Base-by-base conservation (phyloP, 768 basidiomycete species). In the Thelephora aurantiotincta region DNA sequence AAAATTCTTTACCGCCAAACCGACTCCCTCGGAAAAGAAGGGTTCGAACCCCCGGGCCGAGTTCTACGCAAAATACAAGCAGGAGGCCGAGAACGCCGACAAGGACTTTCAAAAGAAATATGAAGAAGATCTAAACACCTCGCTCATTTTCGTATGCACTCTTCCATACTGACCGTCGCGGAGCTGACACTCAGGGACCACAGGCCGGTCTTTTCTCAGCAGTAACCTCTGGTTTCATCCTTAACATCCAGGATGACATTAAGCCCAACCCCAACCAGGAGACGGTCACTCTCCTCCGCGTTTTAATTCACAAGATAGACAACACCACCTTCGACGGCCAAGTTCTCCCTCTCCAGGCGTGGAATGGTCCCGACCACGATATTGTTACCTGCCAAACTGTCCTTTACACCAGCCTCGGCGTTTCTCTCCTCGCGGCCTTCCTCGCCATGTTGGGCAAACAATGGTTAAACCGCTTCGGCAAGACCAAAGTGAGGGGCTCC, bases 161-260 rank as follows among this genome's bases (percentile, higher is more conserved):
- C 7, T 22, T 18, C 38, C 38, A n/a, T 41, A 16, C 38, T 22
- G 7, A 7, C 22, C 22, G 2, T 14, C 14, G 11, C 7, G 2
- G 9, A n/a, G 16, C 22, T 22, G 22, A 41, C 48, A 35, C 3
- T 12, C 19, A 14, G 26, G 26, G 26, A 30, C 4, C 26, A 9
- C 26, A 63, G 62, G 60, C 62, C 6, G 61, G 57, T 43, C 51
- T 63, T 7, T 63, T 62, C 48, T 63, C 62, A 7, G 57, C 55
- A 11, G 55, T 59, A 11, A 18, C 56, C 23, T 62, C 62, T 11
- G 55, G 60, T 0, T 61, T 63, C 41, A 37, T 59, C 13, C 45
- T 62, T n/a, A 56, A 57, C 35, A 57, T 57, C n/a, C 56, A 57
- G 33, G 46, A 41, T 9, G 51, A 35, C 9, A 48, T 63, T 22